These are phyloP conservation scores for Cyclotella cryptica DNA, from an alignment of 108 stramenopile genomes.

Conservation along the genomic window DNA sequence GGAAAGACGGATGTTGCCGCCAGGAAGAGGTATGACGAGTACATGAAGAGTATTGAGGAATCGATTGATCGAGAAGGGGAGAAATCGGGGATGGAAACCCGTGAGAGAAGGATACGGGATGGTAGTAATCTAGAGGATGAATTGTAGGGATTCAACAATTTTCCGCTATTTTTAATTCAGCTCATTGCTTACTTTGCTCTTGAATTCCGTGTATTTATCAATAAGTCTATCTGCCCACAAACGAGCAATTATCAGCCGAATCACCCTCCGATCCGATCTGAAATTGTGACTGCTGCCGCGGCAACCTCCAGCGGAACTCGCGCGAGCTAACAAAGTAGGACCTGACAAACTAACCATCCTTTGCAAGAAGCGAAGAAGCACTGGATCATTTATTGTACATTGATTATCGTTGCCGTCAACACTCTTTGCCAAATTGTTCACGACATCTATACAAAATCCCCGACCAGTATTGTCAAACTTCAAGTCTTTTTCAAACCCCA, in stretches of 20 bases:
- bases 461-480: slow-evolving; percentile 65
- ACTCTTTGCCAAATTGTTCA: background rate
- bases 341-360: slow-evolving; percentile 72
- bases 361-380: slow-evolving; percentile 49
- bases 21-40: slow-evolving; percentile 48
- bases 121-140: too few species aligned
- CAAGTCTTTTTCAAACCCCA: slow-evolving; percentile 65
- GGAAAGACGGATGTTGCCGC: slow-evolving; percentile 10
- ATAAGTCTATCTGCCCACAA: slow-evolving; percentile 83
- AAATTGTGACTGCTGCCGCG: slow-evolving; percentile 58
- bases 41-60: slow-evolving; percentile 48
- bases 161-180: background rate
- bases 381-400: slow-evolving; percentile 41
- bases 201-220: slow-evolving; percentile 40
- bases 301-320: slow-evolving; percentile 40
- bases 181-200: background rate
- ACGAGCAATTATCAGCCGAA: slow-evolving; percentile 82
- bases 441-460: slow-evolving; percentile 68
- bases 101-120: background rate
- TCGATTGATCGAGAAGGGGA: slow-evolving; percentile 33
- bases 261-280: slow-evolving; percentile 84
- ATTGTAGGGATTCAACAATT: too few species aligned
- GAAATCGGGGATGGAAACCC: background rate
- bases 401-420: slow-evolving; percentile 24
- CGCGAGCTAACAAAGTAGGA: slow-evolving; percentile 73